A percentile compares a stretch with the other conserved stretches of the same genome.
Evolutionary conservation across 495 filamentous ascomycete genomes (phyloP).

Genomic region (Clavariopsis aquatica): DNA sequence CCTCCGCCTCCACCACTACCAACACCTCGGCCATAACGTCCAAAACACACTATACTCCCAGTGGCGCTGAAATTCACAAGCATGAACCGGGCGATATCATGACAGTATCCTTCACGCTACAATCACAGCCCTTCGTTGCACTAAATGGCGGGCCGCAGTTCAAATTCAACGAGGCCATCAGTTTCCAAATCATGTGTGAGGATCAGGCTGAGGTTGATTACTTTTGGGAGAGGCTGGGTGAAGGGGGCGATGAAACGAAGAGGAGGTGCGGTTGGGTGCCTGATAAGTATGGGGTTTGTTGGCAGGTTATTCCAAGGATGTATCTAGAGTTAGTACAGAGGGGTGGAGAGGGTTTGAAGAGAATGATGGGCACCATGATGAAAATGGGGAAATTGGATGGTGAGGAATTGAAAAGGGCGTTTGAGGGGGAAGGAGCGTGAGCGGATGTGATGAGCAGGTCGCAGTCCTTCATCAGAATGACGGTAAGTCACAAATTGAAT

Average conservation of each 20-base stretch:
- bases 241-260: conserved; percentile 37
- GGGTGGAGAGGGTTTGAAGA: conserved; percentile 12
- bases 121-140: conserved; percentile 44
- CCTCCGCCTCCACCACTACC: neutral
- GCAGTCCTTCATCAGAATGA: neutral
- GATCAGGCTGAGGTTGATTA: conserved; percentile 48
- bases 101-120: conserved; percentile 42
- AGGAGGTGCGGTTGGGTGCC: conserved; percentile 46
- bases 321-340: neutral
- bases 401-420: conserved; percentile 42
- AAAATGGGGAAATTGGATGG: conserved; percentile 47
- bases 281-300: conserved; percentile 47
- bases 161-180: conserved; percentile 40
- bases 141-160: conserved; percentile 48
- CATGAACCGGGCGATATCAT: conserved; percentile 39
- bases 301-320: conserved; percentile 47
- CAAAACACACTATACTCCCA: conserved; percentile 25
- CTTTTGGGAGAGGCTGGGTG: conserved; percentile 46
- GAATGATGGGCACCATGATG: conserved; percentile 42
- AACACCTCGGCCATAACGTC: conserved; percentile 23
- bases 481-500: neutral
- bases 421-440: conserved; percentile 15
- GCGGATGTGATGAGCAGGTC: no score
- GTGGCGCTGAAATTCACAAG: conserved; percentile 37
- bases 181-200: conserved; percentile 44